Evolutionary conservation across 1,284 basidiomycete species (phyloP).

Genomic region (Cutaneotrichosporon sp.): DNA sequence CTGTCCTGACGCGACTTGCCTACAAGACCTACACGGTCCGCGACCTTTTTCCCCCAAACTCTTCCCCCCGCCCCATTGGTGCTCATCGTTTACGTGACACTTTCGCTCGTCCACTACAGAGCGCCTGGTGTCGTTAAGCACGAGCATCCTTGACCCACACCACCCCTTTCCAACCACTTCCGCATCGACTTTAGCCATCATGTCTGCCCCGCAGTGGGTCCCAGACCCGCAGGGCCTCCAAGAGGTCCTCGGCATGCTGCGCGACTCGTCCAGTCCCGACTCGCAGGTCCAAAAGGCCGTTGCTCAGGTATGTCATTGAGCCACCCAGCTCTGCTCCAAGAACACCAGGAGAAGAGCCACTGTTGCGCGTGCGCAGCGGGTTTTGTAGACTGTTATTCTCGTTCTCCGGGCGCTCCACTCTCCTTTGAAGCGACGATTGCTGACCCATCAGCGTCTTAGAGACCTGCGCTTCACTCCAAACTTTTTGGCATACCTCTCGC

Average conservation of each 20-base stretch:
- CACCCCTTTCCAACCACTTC: neutral
- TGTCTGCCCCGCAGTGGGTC: neutral
- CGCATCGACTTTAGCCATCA: neutral
- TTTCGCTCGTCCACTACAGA: neutral
- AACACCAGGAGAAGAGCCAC: too few species aligned
- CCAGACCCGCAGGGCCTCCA: conserved; percentile 38
- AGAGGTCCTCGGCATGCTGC: conserved; percentile 47
- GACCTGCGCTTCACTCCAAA: conserved; percentile 81
- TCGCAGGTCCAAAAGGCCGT: conserved; percentile 42
- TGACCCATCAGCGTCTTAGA: conserved; percentile 67
- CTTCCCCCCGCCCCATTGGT: neutral
- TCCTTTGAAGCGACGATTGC: too few species aligned
- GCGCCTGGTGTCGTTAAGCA: too few species aligned
- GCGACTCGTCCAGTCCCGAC: conserved; percentile 48
- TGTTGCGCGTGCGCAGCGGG: too few species aligned
- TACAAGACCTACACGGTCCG: too few species aligned
- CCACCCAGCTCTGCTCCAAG: too few species aligned
- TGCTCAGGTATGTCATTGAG: neutral
- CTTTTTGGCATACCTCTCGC: conserved; percentile 93
- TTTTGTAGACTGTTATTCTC: too few species aligned
- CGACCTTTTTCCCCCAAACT: too few species aligned
- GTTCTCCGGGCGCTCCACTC: too few species aligned
- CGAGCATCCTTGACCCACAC: neutral
- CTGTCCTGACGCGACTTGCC: too few species aligned
- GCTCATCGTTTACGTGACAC: neutral